phyloP scores from a whole-genome alignment of 306 rosid species.

The Quercus berberidifolia region DNA sequence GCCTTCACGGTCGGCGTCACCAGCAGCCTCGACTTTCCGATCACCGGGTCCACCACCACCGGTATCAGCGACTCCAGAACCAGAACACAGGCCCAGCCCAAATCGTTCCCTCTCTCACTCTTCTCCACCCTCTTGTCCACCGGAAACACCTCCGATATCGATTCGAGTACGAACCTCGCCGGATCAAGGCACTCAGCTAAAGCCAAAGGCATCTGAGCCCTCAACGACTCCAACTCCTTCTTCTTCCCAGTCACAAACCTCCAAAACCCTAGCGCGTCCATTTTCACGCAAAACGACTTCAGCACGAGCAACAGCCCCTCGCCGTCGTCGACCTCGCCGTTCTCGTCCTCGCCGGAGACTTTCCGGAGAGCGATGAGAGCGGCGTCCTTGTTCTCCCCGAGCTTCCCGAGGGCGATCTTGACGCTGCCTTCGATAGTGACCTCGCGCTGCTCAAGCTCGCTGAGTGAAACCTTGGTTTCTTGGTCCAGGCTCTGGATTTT shows the following conservation, averaged over 20 bases:
- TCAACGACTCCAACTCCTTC: constrained; percentile 73
- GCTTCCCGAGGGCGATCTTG: constrained; percentile 66
- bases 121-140: constrained; percentile 70
- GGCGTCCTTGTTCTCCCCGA: constrained; percentile 53
- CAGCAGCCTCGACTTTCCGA: constrained; percentile 79
- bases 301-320: constrained; percentile 58
- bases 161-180: constrained; percentile 79
- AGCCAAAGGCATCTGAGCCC: constrained; percentile 69
- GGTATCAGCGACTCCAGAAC: constrained; percentile 82
- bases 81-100: constrained; percentile 96
- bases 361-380: constrained; percentile 44
- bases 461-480: constrained; percentile 60
- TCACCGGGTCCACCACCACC: constrained; percentile 74
- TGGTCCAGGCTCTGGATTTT: constrained; percentile 61
- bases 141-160: constrained; percentile 90
- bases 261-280: constrained; percentile 82
- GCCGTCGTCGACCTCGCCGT: constrained; percentile 79
- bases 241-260: constrained; percentile 66
- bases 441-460: constrained; percentile 77
- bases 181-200: constrained; percentile 82
- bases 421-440: constrained; percentile 57
- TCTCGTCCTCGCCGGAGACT: constrained; percentile 20
- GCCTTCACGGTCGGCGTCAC: constrained; percentile 74
- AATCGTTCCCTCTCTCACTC: constrained; percentile 53
- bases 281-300: constrained; percentile 60